These are phyloP conservation scores for Fragaria iinumae DNA, from an alignment of 306 rosid genomes.

Conservation along the genomic window DNA sequence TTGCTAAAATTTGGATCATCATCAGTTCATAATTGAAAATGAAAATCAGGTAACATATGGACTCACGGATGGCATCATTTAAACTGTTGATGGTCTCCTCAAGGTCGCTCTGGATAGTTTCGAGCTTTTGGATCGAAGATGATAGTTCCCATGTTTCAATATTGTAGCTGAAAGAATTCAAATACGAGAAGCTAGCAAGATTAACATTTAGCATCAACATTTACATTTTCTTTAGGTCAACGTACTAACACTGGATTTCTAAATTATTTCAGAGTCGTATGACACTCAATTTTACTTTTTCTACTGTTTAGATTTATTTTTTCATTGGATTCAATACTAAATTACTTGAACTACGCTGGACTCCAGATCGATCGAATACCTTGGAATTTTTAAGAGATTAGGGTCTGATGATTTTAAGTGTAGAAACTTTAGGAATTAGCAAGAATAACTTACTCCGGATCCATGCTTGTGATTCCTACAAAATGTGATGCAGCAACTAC, in stretches of 20 bases:
- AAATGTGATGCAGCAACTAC: constrained; percentile 51
- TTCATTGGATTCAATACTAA: not conserved
- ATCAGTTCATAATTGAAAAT: not conserved
- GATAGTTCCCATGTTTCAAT: constrained; percentile 71
- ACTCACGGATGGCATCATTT: constrained; percentile 8
- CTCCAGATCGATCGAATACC: not conserved
- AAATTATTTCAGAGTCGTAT: too few species aligned
- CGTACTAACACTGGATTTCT: not conserved
- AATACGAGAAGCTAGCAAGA: not conserved
- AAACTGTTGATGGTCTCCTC: constrained; percentile 8
- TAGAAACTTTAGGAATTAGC: not conserved
- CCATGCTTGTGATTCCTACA: constrained; percentile 38
- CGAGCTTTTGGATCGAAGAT: constrained; percentile 56
- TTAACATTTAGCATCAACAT: not conserved
- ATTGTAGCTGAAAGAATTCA: constrained; percentile 34
- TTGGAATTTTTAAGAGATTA: not conserved
- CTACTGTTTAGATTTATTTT: not conserved
- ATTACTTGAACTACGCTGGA: not conserved
- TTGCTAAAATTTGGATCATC: not conserved
- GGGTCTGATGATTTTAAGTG: not conserved
- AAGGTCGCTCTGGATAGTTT: constrained; percentile 48
- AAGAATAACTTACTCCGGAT: constrained; percentile 37
- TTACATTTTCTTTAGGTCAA: not conserved
- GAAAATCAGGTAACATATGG: not conserved
- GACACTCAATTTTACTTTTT: not conserved